Conservation (phyloP, 306 rosid species). For the Amphicarpaea edgeworthii region DNA sequence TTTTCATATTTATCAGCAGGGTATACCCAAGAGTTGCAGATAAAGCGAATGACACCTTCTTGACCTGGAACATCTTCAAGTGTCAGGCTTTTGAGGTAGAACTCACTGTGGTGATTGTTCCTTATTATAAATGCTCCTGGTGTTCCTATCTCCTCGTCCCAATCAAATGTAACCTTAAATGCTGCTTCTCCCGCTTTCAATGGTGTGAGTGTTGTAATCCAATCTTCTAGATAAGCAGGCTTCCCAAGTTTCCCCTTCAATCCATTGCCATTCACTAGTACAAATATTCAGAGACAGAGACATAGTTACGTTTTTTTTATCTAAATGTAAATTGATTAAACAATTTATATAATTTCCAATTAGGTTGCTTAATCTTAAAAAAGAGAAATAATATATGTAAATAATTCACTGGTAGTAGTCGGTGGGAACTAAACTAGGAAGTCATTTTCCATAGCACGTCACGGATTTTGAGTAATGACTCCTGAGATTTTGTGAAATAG, state of each 20-base stretch:
- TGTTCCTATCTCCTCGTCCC: constrained; percentile 65
- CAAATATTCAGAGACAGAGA: background rate
- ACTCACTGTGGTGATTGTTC: constrained; percentile 75
- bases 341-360: background rate
- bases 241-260: constrained; percentile 66
- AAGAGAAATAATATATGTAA: background rate
- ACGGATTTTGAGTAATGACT: constrained; percentile 4
- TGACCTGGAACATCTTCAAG: constrained; percentile 75
- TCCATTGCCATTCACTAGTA: constrained; percentile 63
- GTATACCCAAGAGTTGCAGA: constrained; percentile 90
- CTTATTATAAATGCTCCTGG: constrained; percentile 78
- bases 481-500: background rate
- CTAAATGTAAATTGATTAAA: background rate
- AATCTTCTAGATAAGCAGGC: constrained; percentile 64
- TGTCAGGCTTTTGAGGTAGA: constrained; percentile 67
- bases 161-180: constrained; percentile 64
- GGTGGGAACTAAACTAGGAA: background rate
- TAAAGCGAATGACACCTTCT: constrained; percentile 67
- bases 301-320: background rate
- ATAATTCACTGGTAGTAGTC: background rate
- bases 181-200: constrained; percentile 62
- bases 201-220: constrained; percentile 58
- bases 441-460: background rate
- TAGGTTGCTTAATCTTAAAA: background rate
- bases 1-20: constrained; percentile 63